These are phyloP conservation scores for Phyllosticta capitalensis DNA, from an alignment of 2,329 filamentous ascomycete genomes.

Conservation along the genomic window DNA sequence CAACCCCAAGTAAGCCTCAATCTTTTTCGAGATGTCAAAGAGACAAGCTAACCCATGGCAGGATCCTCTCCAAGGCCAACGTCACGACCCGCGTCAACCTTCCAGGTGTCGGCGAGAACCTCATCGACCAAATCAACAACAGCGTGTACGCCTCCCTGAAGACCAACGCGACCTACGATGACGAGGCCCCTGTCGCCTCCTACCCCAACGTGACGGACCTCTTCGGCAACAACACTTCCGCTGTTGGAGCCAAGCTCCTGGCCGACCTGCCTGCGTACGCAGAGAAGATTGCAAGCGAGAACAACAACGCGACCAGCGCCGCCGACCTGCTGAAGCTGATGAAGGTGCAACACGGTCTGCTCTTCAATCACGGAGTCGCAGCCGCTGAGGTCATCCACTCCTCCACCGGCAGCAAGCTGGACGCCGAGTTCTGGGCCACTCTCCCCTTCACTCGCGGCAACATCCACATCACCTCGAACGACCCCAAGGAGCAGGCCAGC, in stretches of 20 bases:
- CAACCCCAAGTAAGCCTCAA: conserved; percentile 6
- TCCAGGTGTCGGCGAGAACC: conserved; percentile 16
- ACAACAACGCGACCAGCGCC: conserved; percentile 4
- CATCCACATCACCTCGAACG: conserved; percentile 31
- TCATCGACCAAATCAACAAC: conserved; percentile 17
- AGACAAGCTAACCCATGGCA: neutral
- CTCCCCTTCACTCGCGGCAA: conserved; percentile 22
- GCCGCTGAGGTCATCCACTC: conserved; percentile 15
- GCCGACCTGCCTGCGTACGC: conserved; percentile 16
- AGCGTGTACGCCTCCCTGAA: conserved; percentile 7
- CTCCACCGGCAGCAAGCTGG: neutral
- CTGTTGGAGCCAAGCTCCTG: conserved; percentile 14
- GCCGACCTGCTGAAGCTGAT: conserved; percentile 17
- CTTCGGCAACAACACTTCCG: conserved; percentile 15
- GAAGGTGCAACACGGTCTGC: conserved; percentile 19
- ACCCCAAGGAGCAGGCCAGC: conserved; percentile 28
- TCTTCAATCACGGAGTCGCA: conserved; percentile 34
- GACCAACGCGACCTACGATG: conserved; percentile 16
- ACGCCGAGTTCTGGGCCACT: conserved; percentile 1
- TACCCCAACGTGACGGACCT: conserved; percentile 18
- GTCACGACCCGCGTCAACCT: conserved; percentile 4
- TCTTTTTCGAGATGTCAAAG: neutral
- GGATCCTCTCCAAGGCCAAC: conserved; percentile 12
- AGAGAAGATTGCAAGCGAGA: conserved; percentile 7
- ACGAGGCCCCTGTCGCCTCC: conserved; percentile 17